Base-by-base conservation (phyloP, 345 rosid genomes). In the Geranium rotundifolium region DNA sequence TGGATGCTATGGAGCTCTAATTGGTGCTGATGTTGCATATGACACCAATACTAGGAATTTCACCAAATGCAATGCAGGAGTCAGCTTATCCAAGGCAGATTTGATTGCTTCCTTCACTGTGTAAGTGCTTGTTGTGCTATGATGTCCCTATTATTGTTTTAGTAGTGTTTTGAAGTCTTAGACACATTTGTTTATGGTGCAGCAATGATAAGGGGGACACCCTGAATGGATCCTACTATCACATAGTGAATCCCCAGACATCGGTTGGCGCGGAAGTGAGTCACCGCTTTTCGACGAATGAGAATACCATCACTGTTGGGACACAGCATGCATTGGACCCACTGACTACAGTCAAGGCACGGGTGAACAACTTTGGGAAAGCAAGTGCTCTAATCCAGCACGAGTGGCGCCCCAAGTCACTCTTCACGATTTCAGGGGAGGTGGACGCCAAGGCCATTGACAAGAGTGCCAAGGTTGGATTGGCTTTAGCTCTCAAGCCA, bases 321-420 rank as follows among this genome's bases (percentile, higher is more conserved):
- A 72, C 91, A 3, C 93, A 88, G 76, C 93, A 92, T 55, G 71
- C 79, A 0, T 69, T 78, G 66, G 96, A 90, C 72, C 91, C 96
- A 37, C 73, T 89, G 77, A 89, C 97, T 27, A 60, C 72, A 0
- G 73, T 92, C 77, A 92, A 92, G 81, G 87, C 87, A 2, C 82
- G 90, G 15, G 78, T 84, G 67, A 87, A 88, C 85, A 89, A 89
- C 56, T 58, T 67, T 1, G 97, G 98, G 46, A 79, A 72, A 67
- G 84, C 77, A 5, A 87, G 81, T 37, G 93, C 95, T n/a, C 86
- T 92, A 34, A 65, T 92, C 63, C 98, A 92, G 82, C 99, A 92
- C 52, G 88, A 84, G 76, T 92, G 96, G 97, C 85, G 80, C 46
- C 96, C 98, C 3, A 92, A 67, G 72, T 87, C 99, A 0, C 65